Evolutionary conservation across 331 rosid genomes (phyloP), one percentile per base, ranked within the genome.

Genomic region (Acacia pycnantha): DNA sequence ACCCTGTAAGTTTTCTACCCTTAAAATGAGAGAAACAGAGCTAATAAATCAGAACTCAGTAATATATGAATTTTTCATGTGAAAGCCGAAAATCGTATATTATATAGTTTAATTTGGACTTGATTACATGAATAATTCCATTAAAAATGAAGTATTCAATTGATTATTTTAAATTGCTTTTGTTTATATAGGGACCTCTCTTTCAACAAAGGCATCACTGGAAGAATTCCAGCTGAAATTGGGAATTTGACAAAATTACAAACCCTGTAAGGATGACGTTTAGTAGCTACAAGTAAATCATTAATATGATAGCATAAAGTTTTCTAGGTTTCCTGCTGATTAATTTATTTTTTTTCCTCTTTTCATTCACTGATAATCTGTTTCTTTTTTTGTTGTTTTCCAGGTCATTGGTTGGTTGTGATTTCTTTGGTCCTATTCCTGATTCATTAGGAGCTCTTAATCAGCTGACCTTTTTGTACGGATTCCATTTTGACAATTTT

Each of bases 381-480:
- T 78, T 72, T 11, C 19, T 61, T 79, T 68, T 83, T 16, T 59
- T 71, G 26, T 72, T 81, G 77, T 79, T 82, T 69, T 84, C 18
- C 82, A 83, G 88, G 22, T 77, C 83, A 84, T 64, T 92, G 83
- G 93, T 82, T 74, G 88, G 85, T 75, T 92, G 93, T 77, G 73
- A 88, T 54, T 88, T 92, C 89, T 66, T 12, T 69, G 97, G 95
- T 62, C 82, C 80, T 56, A 90, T 92, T 79, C 97, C 95, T 2
- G 89, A 82, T 70, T 72, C 90, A 61, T 75, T 90, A 29, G 97
- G 97, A 81, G 75, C 87, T 77, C 82, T 92, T 51, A 46, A 50
- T 77, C 82, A 79, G 77, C 86, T 92, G 3, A 81, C 86, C 22
- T 89, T 82, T 85, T 62, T 92, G 97, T 92, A 84, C 77, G 86